Conservation (phyloP, 352 stramenopile species). For the Globisporangium paroecandrum region DNA sequence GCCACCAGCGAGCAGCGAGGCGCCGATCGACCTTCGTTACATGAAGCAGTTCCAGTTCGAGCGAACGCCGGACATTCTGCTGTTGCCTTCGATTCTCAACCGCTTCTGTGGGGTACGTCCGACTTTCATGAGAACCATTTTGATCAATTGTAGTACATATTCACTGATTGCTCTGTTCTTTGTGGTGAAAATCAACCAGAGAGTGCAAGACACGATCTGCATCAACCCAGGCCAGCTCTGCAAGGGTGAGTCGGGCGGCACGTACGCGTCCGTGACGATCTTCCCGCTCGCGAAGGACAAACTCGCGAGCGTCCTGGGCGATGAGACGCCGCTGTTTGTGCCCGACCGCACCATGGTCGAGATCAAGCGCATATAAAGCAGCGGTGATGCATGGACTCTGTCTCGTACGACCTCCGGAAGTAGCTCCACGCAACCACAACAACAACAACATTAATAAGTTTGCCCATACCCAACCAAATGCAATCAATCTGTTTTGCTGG, state of each 20-base stretch:
- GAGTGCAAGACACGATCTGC: conserved; percentile 90
- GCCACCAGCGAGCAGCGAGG: conserved; percentile 52
- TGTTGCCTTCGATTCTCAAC: conserved; percentile 94
- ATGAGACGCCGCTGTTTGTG: conserved; percentile 67
- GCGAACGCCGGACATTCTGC: conserved; percentile 91
- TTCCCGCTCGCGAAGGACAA: conserved; percentile 87
- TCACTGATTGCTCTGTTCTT: background rate
- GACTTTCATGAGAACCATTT: background rate
- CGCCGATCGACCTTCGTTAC: conserved; percentile 91
- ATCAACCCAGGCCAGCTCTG: conserved; percentile 94
- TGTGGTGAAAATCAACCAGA: conserved; percentile 30
- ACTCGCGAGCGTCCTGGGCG: conserved; percentile 35
- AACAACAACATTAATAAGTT: background rate
- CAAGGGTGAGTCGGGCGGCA: conserved; percentile 92
- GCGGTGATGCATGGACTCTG: background rate
- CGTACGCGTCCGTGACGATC: conserved; percentile 91
- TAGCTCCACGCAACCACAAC: background rate
- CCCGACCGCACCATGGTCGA: conserved; percentile 88
- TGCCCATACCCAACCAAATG: background rate
- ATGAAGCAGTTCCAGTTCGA: conserved; percentile 91
- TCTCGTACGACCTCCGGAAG: background rate
- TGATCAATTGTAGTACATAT: background rate
- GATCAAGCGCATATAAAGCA: conserved; percentile 85
- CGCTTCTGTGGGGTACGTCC: conserved; percentile 80
- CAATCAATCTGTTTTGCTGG: background rate